Evolutionary conservation across 129 eudicot species (phyloP), one percentile per base, ranked within the genome.

Genomic region (Ambrosia trifida): DNA sequence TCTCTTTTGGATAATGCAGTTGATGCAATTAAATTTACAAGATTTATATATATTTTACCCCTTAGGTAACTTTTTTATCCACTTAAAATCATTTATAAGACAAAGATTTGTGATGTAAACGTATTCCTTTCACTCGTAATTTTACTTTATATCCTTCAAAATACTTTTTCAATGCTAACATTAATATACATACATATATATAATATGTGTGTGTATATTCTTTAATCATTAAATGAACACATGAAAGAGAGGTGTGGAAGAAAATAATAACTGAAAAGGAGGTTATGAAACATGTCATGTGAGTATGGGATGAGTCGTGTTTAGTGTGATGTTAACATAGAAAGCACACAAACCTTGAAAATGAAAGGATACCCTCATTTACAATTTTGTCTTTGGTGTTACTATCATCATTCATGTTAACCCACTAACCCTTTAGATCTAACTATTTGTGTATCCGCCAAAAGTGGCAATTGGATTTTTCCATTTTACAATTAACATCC

Each of bases 281-380:
- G 68, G 72, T 64, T 45, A 68, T 46, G 69, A 58, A 57, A 68
- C 77, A 84, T 63, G 62, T 38, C 76, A 80, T 80, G 77, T 76
- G 84, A 76, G 64, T 33, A 74, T 61, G 72, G 36, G 77, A 68
- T 49, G 76, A 49, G 80, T 64, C 74, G 75, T 38, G 61, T 67
- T 80, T 61, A 68, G 57, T 72, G 67, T 59, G 78, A 52, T 38
- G 66, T 72, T 69, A 24, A 70, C 35, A 61, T 70, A 46, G 59
- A 54, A 62, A 67, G 77, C 47, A 59, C 61, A 72, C 73, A 79
- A 73, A 65, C 32, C 81, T 58, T 80, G 64, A 80, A 69, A 70
- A 73, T 62, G 71, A 77, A 66, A 75, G 68, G 66, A 75, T 41
- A 45, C 79, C 76, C 54, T 72, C 4, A 45, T 31, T 45, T 60